These are phyloP conservation scores for Nephelium lappaceum DNA, from an alignment of 345 rosid genomes.

Conservation along the genomic window DNA sequence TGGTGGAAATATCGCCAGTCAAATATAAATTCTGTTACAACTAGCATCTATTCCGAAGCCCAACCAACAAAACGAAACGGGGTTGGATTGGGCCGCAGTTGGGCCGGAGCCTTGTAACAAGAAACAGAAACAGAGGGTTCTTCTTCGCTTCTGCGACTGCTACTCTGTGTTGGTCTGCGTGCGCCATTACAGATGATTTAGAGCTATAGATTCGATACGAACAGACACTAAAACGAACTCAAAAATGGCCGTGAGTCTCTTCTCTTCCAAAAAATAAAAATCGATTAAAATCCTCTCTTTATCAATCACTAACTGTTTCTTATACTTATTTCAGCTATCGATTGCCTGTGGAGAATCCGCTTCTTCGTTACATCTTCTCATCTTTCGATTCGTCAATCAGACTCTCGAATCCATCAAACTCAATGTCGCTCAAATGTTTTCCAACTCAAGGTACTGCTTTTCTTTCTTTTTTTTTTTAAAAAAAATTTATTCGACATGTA, in stretches of 20 bases:
- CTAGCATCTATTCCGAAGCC: no score
- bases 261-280: no score
- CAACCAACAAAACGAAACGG: not conserved
- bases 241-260: constrained; percentile 5
- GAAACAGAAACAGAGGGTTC: not conserved
- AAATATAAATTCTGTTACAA: no score
- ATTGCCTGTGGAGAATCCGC: constrained; percentile 47
- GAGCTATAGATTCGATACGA: not conserved
- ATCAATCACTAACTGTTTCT: not conserved
- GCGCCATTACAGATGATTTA: not conserved
- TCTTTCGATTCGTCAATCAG: constrained; percentile 44
- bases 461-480: not conserved
- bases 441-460: constrained; percentile 28
- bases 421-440: constrained; percentile 38
- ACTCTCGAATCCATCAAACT: constrained; percentile 46
- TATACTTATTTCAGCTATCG: constrained; percentile 34
- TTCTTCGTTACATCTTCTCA: constrained; percentile 31
- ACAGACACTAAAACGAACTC: not conserved
- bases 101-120: not conserved
- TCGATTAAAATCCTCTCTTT: not conserved
- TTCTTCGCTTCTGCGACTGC: not conserved
- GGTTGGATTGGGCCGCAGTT: not conserved
- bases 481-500: not conserved
- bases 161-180: not conserved
- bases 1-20: no score